Conservation (phyloP, 2,329 filamentous ascomycete species). For the Pseudonectria foliicola region DNA sequence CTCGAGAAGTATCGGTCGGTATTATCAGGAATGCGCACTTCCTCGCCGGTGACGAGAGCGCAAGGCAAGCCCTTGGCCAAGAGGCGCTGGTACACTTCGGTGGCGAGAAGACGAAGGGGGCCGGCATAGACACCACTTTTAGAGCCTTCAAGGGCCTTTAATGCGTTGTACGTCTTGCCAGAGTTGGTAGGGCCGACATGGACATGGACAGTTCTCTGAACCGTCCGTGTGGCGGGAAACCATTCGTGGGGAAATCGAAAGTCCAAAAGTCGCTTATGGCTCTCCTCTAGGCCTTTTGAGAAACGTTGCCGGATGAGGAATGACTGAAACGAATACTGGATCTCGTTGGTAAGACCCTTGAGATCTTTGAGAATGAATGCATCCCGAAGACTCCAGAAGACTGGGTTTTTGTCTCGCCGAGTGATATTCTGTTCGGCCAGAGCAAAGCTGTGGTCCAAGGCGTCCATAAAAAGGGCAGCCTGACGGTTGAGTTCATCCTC, state of each 20-base stretch:
- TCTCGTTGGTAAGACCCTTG: conserved; percentile 44
- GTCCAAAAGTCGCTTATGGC: conserved; percentile 65
- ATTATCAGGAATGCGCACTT: conserved; percentile 62
- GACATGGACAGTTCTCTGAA: conserved; percentile 79
- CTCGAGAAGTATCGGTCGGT: conserved; percentile 58
- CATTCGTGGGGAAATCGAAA: conserved; percentile 85
- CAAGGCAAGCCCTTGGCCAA: conserved; percentile 69
- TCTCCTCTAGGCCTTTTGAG: conserved; percentile 46
- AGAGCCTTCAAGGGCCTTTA: conserved; percentile 74
- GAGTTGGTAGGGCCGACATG: conserved; percentile 98
- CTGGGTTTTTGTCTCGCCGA: conserved; percentile 38
- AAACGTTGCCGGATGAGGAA: conserved; percentile 53
- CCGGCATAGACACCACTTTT: conserved; percentile 82
- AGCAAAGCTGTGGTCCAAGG: conserved; percentile 38
- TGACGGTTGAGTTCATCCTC: conserved; percentile 38
- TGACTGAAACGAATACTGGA: conserved; percentile 63
- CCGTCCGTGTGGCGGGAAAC: conserved; percentile 75
- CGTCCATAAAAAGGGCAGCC: conserved; percentile 36
- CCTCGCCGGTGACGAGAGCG: conserved; percentile 84
- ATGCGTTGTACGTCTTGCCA: conserved; percentile 91
- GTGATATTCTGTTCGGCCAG: conserved; percentile 34
- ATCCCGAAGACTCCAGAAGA: conserved; percentile 52
- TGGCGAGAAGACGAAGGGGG: conserved; percentile 78
- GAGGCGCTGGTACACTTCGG: conserved; percentile 90
- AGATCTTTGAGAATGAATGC: conserved; percentile 50